Conservation (phyloP, 2,329 filamentous ascomycete species). For the Endothia cerciana region DNA sequence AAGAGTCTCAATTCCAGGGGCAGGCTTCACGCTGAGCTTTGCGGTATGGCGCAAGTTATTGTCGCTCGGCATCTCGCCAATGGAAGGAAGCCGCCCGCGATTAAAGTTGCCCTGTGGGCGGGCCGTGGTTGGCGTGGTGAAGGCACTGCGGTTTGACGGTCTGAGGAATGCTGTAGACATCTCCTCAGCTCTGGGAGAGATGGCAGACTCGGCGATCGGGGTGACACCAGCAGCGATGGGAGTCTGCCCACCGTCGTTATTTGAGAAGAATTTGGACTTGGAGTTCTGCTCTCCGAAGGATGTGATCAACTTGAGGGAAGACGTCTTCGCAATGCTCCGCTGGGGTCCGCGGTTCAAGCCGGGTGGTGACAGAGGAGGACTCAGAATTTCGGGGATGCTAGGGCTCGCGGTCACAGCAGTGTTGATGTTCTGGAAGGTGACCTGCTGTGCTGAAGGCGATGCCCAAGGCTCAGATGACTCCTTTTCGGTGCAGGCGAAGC, state of each 20-base stretch:
- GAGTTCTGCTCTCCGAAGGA: conserved; percentile 71
- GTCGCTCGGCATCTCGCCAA: conserved; percentile 66
- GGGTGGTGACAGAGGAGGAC: conserved; percentile 76
- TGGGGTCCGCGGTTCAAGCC: conserved; percentile 62
- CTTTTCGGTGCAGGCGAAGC: conserved; percentile 86
- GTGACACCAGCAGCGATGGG: conserved; percentile 84
- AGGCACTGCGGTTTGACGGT: conserved; percentile 68
- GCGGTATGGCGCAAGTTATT: conserved; percentile 38
- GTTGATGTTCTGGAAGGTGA: conserved; percentile 55
- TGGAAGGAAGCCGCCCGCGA: conserved; percentile 73
- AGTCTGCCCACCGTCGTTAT: conserved; percentile 64
- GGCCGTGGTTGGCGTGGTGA: conserved; percentile 72
- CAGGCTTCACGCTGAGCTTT: conserved; percentile 27
- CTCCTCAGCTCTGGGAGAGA: conserved; percentile 71
- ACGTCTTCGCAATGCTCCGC: conserved; percentile 74
- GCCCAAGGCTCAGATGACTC: conserved; percentile 88
- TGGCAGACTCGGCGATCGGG: conserved; percentile 80
- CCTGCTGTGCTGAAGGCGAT: conserved; percentile 74
- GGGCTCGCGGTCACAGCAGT: conserved; percentile 39
- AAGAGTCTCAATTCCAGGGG: conserved; percentile 21
- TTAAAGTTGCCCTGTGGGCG: conserved; percentile 62
- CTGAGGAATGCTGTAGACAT: conserved; percentile 69
- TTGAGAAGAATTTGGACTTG: conserved; percentile 67
- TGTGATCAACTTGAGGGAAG: conserved; percentile 88
- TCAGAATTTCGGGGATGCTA: conserved; percentile 64